phyloP scores from a whole-genome alignment of 2,329 filamentous ascomycete species.

The Aspergillus fructus region DNA sequence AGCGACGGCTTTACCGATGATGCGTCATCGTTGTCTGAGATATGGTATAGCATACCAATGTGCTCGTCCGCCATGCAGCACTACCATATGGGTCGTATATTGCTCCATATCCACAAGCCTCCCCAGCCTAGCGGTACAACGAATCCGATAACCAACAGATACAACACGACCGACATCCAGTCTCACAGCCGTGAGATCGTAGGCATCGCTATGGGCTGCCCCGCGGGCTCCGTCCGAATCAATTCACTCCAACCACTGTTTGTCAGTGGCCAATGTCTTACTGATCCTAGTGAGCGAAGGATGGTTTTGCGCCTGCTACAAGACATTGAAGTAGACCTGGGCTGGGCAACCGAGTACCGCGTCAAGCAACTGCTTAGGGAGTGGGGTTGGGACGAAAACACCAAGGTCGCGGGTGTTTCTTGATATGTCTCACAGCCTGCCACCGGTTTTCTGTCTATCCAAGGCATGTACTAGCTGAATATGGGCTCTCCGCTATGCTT shows the following conservation, averaged over 20 bases:
- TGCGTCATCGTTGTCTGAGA: slow-evolving; percentile 49
- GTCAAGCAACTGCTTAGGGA: slow-evolving; percentile 52
- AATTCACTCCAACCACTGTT: slow-evolving; percentile 63
- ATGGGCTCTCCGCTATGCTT: not conserved
- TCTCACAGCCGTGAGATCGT: slow-evolving; percentile 62
- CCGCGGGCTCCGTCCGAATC: slow-evolving; percentile 59
- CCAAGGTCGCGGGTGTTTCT: slow-evolving; percentile 1
- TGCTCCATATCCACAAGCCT: slow-evolving; percentile 45
- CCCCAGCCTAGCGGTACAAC: slow-evolving; percentile 47
- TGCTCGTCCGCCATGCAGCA: slow-evolving; percentile 61
- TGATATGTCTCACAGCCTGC: not conserved
- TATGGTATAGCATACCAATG: slow-evolving; percentile 66
- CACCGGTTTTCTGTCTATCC: not conserved
- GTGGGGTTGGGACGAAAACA: slow-evolving; percentile 37
- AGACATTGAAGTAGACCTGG: slow-evolving; percentile 62
- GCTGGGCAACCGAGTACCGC: slow-evolving; percentile 64
- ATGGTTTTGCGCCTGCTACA: slow-evolving; percentile 56
- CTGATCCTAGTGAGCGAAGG: slow-evolving; percentile 53
- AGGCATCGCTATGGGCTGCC: slow-evolving; percentile 58
- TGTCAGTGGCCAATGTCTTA: slow-evolving; percentile 62
- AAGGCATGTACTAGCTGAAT: not conserved
- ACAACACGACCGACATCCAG: slow-evolving; percentile 59
- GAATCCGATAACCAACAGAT: slow-evolving; percentile 53
- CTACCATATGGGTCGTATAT: slow-evolving; percentile 45
- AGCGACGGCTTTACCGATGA: slow-evolving; percentile 32